Evolutionary conservation across 2,329 filamentous ascomycete species (phyloP), one percentile per base, ranked within the genome.

Genomic region (Pseudocercospora vitis): DNA sequence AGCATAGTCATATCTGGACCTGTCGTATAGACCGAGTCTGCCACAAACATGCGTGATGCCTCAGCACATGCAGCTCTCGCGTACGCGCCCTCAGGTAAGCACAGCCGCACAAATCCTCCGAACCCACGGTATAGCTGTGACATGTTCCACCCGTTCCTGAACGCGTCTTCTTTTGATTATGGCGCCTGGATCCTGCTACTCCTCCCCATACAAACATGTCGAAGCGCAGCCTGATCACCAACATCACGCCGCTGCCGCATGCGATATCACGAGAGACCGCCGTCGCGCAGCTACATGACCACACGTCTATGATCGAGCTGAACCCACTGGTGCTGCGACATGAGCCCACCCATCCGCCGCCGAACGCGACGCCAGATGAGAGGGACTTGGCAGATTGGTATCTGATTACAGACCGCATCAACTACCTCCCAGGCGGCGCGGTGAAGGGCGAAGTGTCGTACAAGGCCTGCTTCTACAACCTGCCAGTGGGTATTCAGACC

Each of bases 281-380:
- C 35, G 70, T 95, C 59, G 78, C 82, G 50, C 88, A 89, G 61
- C 83, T 95, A 26, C 88, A 90, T 70, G 80, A 87, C 70, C 89
- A 95, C 72, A 70, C 79, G 46, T 85, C 85, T 63, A 95, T 96
- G 86, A 95, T 95, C 65, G 86, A 92, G 67, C 77, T 95, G 53
- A 95, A 95, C 70, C 90, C 90, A 1, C 78, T 95, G 44, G 86
- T 95, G 51, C 83, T 87, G 58, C 84, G 87, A 56, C 81, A 88
- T 53, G 80, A 85, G 61, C 78, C 78, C 26, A 89, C 89, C 71
- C 78, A 81, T 42, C 79, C 88, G 1, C 89, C 89, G 0, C 66
- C 78, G 19, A 80, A 85, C 66, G 85, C 87, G 9, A 76, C 81
- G 0, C 74, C 82, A 12, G 88, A 94, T 62, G 90, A 95, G 74